A percentile compares a stretch with the other conserved stretches of the same genome.
Conservation (phyloP, 768 basidiomycete genomes). For the Boletus rubropictus region DNA sequence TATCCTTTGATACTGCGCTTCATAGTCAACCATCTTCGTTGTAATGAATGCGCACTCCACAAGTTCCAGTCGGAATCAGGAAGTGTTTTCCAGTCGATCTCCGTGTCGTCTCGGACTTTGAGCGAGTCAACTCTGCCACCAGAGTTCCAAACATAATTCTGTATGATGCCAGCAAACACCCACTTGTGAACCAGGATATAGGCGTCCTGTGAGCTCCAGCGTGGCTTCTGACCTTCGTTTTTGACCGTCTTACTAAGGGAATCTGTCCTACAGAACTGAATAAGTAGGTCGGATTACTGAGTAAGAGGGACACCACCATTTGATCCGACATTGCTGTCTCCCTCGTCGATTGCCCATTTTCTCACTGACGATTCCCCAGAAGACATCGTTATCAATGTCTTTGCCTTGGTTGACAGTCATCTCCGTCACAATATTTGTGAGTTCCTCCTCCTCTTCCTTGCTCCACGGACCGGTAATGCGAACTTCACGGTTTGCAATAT, state of each 20-base stretch:
- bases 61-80: conserved; percentile 74
- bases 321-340: conserved; percentile 81
- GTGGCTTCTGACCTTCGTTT: conserved; percentile 60
- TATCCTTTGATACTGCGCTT: conserved; percentile 70
- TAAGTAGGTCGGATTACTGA: conserved; percentile 1
- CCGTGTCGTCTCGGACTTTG: conserved; percentile 71
- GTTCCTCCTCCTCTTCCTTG: conserved; percentile 70
- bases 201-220: conserved; percentile 74
- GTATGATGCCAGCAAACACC: neutral
- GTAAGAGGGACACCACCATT: conserved; percentile 52
- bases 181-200: conserved; percentile 81
- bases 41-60: conserved; percentile 77
- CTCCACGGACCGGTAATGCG: conserved; percentile 69
- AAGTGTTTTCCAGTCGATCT: conserved; percentile 80
- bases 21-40: conserved; percentile 77
- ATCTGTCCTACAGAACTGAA: conserved; percentile 54
- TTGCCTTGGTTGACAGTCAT: conserved; percentile 71
- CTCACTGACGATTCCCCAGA: conserved; percentile 74
- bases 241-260: conserved; percentile 66
- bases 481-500: conserved; percentile 61
- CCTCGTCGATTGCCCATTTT: conserved; percentile 72
- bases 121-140: conserved; percentile 61
- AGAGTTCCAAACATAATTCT: neutral
- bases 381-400: conserved; percentile 71
- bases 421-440: conserved; percentile 68